Conservation (phyloP, 495 filamentous ascomycete genomes). For the Lineolata rhizophorae region DNA sequence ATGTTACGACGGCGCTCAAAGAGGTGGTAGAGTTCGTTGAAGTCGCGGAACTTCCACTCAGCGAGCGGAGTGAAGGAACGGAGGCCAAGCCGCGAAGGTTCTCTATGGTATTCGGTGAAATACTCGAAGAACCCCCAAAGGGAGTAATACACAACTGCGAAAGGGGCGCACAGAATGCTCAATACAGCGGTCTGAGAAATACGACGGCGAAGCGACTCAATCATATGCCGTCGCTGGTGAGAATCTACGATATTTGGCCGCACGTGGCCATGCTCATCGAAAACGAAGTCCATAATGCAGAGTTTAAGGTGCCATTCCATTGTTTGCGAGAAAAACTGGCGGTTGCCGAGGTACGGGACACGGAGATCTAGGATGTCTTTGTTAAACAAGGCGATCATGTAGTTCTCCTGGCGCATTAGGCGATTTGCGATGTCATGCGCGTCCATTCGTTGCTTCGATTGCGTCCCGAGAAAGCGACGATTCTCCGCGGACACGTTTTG, state of each 20-base stretch:
- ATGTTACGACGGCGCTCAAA: slow-evolving; percentile 78
- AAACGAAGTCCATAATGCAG: slow-evolving; percentile 82
- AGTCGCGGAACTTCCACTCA: slow-evolving; percentile 96
- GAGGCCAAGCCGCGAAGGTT: slow-evolving; percentile 60
- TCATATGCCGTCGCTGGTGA: slow-evolving; percentile 54
- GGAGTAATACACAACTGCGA: slow-evolving; percentile 60
- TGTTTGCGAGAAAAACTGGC: slow-evolving; percentile 59
- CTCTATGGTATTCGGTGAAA: slow-evolving; percentile 88
- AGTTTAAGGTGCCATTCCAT: slow-evolving; percentile 76
- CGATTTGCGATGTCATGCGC: slow-evolving; percentile 94
- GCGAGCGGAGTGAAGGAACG: slow-evolving; percentile 83
- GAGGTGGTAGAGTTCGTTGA: slow-evolving; percentile 86
- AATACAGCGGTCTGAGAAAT: slow-evolving; percentile 67
- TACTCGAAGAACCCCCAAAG: slow-evolving; percentile 81
- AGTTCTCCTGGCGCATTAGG: slow-evolving; percentile 91
- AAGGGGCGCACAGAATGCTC: slow-evolving; percentile 67
- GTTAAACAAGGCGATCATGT: slow-evolving; percentile 87
- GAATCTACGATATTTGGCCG: slow-evolving; percentile 65
- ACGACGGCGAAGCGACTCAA: slow-evolving; percentile 47
- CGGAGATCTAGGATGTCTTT: slow-evolving; percentile 84
- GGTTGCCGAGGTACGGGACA: slow-evolving; percentile 57
- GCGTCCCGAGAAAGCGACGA: slow-evolving; percentile 50
- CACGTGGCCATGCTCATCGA: slow-evolving; percentile 69
- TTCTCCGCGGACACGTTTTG: slow-evolving; percentile 35
- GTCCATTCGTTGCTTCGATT: slow-evolving; percentile 89